These are phyloP conservation scores for Articulospora tetracladia DNA, from an alignment of 495 filamentous ascomycete genomes.

Conservation along the genomic window DNA sequence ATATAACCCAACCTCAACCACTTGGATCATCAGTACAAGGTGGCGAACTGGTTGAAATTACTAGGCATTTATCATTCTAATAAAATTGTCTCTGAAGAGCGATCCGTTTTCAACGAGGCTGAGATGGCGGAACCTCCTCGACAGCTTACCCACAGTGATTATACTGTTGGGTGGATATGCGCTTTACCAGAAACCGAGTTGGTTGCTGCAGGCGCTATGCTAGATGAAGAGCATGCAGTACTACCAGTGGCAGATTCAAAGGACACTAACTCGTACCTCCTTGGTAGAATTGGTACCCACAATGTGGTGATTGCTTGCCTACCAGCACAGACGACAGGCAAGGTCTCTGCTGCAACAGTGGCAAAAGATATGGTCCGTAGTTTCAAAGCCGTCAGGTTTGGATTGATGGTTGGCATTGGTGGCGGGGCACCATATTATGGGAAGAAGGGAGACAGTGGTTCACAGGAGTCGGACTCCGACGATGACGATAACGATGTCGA, in stretches of 20 bases:
- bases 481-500: constrained; percentile 1
- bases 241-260: background rate
- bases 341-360: constrained; percentile 8
- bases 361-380: background rate
- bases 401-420: constrained; percentile 30
- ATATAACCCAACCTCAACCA: no score
- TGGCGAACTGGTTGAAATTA: no score
- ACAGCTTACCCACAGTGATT: background rate
- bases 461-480: background rate
- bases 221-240: constrained; percentile 5
- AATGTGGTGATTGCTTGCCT: constrained; percentile 15
- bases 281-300: constrained; percentile 22
- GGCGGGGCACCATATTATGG: constrained; percentile 26
- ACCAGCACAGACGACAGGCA: background rate
- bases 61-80: no score
- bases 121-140: no score
- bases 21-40: no score
- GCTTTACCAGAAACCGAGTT: constrained; percentile 6
- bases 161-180: constrained; percentile 11
- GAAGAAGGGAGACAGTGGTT: no score
- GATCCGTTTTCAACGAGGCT: no score
- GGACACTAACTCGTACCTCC: constrained; percentile 18
- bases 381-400: constrained; percentile 21
- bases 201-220: background rate
- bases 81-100: no score